Percentiles rank a stretch among this genome's conserved stretches.
Evolutionary conservation across 176 grass and related monocot species (phyloP).

Genomic region (Calamus simplicifolius): DNA sequence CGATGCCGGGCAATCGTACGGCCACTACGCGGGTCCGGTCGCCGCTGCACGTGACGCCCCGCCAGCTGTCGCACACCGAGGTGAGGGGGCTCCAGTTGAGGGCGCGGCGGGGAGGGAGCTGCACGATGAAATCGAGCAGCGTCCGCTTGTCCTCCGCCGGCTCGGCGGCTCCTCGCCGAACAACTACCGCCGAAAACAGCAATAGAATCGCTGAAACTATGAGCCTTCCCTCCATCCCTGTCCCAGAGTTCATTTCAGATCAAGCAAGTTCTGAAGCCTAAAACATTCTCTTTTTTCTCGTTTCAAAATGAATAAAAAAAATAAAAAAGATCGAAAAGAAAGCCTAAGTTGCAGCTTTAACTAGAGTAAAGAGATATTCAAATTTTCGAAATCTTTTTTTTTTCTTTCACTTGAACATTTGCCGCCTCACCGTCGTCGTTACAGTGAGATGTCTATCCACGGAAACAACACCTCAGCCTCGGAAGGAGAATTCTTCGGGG

Average conservation of each 20-base stretch:
- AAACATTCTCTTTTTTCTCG: no score
- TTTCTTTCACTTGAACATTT: no score
- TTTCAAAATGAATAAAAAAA: no score
- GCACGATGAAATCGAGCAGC: constrained; percentile 52
- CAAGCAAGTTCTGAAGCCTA: neutral
- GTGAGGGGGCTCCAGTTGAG: constrained; percentile 52
- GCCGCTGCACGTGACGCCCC: constrained; percentile 70
- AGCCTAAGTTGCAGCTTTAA: no score
- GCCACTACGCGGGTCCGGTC: constrained; percentile 44
- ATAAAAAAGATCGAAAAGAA: no score
- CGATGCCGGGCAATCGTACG: constrained; percentile 63
- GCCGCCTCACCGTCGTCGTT: no score
- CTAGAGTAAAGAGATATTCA: no score
- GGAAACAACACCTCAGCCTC: neutral
- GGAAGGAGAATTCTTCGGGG: no score
- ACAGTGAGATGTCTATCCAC: no score
- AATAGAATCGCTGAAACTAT: constrained; percentile 7
- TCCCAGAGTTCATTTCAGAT: neutral
- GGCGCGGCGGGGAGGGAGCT: constrained; percentile 12
- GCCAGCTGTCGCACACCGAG: constrained; percentile 58
- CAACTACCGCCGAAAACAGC: constrained; percentile 5
- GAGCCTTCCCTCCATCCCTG: neutral
- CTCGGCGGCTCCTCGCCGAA: constrained; percentile 3
- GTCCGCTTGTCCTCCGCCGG: constrained; percentile 54
- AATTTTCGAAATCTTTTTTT: no score